A percentile compares a stretch with the other conserved stretches of the same genome.
phyloP scores from a whole-genome alignment of 2,329 filamentous ascomycete species.

The Aspergillus sp. region DNA sequence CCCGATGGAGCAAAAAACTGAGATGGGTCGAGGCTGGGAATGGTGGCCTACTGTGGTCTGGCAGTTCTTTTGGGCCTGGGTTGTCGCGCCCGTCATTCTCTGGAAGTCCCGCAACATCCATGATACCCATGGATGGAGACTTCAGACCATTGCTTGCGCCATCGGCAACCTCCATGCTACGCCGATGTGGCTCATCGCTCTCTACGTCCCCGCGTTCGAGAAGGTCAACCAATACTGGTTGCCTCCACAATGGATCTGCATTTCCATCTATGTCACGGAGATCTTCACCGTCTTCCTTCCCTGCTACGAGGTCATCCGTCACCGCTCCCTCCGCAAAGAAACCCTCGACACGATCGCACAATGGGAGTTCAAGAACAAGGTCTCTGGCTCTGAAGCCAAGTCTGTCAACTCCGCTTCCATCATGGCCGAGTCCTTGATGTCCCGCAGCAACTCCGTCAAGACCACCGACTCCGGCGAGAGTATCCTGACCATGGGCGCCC shows the following conservation, averaged over 20 bases:
- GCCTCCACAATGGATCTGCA: slow-evolving; percentile 56
- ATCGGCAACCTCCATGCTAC: slow-evolving; percentile 52
- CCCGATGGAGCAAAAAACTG: slow-evolving; percentile 37
- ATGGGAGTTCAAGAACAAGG: slow-evolving; percentile 32
- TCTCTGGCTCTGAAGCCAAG: slow-evolving; percentile 13
- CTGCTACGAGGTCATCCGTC: slow-evolving; percentile 49
- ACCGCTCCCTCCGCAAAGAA: slow-evolving; percentile 26
- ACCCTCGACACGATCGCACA: slow-evolving; percentile 31
- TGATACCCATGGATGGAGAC: slow-evolving; percentile 61
- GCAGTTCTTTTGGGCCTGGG: slow-evolving; percentile 17
- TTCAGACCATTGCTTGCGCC: slow-evolving; percentile 52
- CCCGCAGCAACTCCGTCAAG: slow-evolving; percentile 32
- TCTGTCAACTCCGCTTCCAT: slow-evolving; percentile 24
- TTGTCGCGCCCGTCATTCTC: slow-evolving; percentile 36
- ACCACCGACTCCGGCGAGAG: slow-evolving; percentile 37
- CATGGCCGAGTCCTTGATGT: slow-evolving; percentile 23
- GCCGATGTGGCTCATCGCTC: slow-evolving; percentile 56
- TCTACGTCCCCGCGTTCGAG: slow-evolving; percentile 50
- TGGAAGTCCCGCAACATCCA: slow-evolving; percentile 55
- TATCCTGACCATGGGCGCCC: slow-evolving; percentile 54
- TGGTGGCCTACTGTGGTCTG: slow-evolving; percentile 44
- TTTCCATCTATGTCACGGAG: slow-evolving; percentile 58
- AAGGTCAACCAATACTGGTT: slow-evolving; percentile 50
- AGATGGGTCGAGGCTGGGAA: slow-evolving; percentile 51
- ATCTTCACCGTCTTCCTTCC: slow-evolving; percentile 59